Base-by-base conservation (phyloP, 179 eudicot genomes). In the Corrigiola litoralis region DNA sequence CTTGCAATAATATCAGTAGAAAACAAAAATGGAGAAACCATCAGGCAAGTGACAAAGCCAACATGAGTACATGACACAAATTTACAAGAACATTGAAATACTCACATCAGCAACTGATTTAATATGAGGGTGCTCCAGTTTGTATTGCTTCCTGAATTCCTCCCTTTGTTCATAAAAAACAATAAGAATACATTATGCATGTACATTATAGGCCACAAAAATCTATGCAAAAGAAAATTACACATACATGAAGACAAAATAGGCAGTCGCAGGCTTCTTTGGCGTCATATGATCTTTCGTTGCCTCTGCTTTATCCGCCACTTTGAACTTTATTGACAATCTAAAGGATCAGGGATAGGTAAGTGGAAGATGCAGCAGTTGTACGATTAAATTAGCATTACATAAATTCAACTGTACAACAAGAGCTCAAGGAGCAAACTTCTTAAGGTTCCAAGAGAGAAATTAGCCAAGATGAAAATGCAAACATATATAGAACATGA, bases 61-160 rank as follows among this genome's bases (percentile, higher is more conserved):
- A 17, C 12, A n/a, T 2, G n/a, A 12, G 13, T n/a, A n/a, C n/a
- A n/a, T n/a, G n/a, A n/a, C n/a, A n/a, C n/a, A 40, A 3, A 40
- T 2, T 1, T 40, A 40, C 45, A 2, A 40, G 10, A 2, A 40
- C 14, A 40, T n/a, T 40, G 4, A 42, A 45, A 24, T 32, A 34
- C 71, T 67, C 18, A 67, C 71, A 33, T 31, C 38, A 21, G 11
- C 10, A 40, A 47, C 29, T 13, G 20, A 50, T 14, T 46, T 34
- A n/a, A 13, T 23, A 0, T 24, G 11, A 45, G 16, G 10, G 38
- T 25, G 56, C 58, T 57, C 36, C 71, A 25, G 9, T 17, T 58
- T 67, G 42, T 54, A 13, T 29, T 41, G 42, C 61, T 54, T 66
- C 38, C 49, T 40, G 38, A 34, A 67, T 37, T 67, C 65, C 65